Base-by-base conservation (phyloP, 2,329 filamentous ascomycete species). In the Trichoderma atrobrunneum region DNA sequence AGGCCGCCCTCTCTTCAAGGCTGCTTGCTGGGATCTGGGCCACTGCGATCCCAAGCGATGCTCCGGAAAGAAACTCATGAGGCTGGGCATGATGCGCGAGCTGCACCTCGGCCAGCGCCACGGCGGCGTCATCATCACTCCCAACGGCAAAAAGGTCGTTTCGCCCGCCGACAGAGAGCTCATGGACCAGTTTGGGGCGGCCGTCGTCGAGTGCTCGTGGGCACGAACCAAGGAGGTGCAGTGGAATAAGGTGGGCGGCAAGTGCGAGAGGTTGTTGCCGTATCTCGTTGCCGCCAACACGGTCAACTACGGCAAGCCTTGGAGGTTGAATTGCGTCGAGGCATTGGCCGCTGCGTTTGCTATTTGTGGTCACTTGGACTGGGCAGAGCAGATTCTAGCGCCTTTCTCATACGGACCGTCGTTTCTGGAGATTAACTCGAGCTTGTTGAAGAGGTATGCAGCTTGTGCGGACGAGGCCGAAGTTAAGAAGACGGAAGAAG, bases 11-110 rank as follows among this genome's bases (percentile, higher is more conserved):
- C 79, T 84, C 26, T 98, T 95, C 88, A 97, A 97, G 83, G 95
- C 96, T 63, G 96, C 95, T 72, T 98, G 95, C 81, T 99, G 96
- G 96, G 96, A 99, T 79, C 87, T 99, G 39, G 95, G 95, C 74
- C 96, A 99, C 84, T 99, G 96, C 85, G 96, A 99, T 79, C 94
- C 95, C 10, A 98, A 98, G 82, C 88, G 95, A 77, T 99, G 96
- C 83, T 98, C 95, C 0, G 96, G 96, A 36, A 99, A 99, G 85
- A 91, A 93, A 74, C 88, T 99, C 39, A 97, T 99, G 88, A 91
- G 92, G 75, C 88, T 97, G 70, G 95, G 95, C 3, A 86, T 98
- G 78, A 98, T 99, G 94, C 92, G 96, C 76, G 93, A 97, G 78
- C 87, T 99, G 69, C 90, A 95, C 78, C 87, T 98, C 71, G 96